Percentiles rank a stretch among this genome's conserved stretches.
Evolutionary conservation across 208 protist species (phyloP).

Genomic region (Wallacemonas sp.): DNA sequence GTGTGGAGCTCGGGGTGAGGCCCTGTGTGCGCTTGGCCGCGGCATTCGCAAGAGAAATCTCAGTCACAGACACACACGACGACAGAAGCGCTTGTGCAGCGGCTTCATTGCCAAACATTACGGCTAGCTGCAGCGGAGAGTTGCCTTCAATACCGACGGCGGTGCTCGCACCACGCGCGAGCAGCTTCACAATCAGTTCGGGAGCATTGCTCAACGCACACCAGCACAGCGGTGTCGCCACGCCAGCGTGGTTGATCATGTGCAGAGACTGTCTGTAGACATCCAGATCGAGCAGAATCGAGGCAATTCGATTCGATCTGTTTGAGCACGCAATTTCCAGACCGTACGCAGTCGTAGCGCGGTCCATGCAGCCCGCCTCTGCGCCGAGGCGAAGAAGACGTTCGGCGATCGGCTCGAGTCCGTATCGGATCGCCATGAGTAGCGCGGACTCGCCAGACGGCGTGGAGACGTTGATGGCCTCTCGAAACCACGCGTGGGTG

Average conservation of each 20-base stretch:
- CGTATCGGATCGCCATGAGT: slow-evolving; percentile 59
- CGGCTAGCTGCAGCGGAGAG: slow-evolving; percentile 67
- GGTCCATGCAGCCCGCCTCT: slow-evolving; percentile 59
- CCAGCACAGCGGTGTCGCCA: slow-evolving; percentile 78
- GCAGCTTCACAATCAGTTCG: slow-evolving; percentile 51
- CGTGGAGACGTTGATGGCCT: slow-evolving; percentile 66
- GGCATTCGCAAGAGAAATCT: neutral
- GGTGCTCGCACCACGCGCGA: slow-evolving; percentile 56
- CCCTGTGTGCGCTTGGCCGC: neutral
- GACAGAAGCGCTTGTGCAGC: slow-evolving; percentile 62
- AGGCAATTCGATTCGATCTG: slow-evolving; percentile 52
- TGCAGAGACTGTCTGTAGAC: slow-evolving; percentile 46
- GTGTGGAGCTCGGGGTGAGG: too few species aligned
- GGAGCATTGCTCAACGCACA: slow-evolving; percentile 77
- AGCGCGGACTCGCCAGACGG: slow-evolving; percentile 69
- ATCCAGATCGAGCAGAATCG: slow-evolving; percentile 37
- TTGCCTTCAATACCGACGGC: slow-evolving; percentile 58
- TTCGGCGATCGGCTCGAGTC: slow-evolving; percentile 47
- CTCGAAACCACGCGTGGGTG: slow-evolving; percentile 19
- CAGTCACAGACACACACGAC: neutral
- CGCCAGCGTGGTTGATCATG: slow-evolving; percentile 71
- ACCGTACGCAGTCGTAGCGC: slow-evolving; percentile 57
- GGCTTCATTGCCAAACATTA: slow-evolving; percentile 61
- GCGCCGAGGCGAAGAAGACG: slow-evolving; percentile 70
- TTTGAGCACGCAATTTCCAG: slow-evolving; percentile 81